Base-by-base conservation (phyloP, 768 basidiomycete genomes). In the Rhizopogon vesiculosus region DNA sequence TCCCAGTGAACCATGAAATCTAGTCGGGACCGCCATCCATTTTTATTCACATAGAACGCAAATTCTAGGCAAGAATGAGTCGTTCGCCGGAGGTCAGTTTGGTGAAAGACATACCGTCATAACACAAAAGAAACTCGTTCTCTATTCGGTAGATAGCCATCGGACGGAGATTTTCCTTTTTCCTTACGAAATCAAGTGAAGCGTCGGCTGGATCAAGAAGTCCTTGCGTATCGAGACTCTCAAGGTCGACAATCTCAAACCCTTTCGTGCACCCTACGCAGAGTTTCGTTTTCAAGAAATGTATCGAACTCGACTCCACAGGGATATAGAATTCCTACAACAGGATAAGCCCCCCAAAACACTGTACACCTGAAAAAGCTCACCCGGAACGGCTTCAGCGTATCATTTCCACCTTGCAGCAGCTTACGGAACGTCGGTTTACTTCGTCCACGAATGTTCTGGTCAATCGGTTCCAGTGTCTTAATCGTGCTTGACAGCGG, bases 1-100 rank as follows among this genome's bases (percentile, higher is more conserved):
- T 98, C 96, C 97, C 97, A 99, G 60, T 91, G 81, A 13, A 98
- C 91, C 81, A 95, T 91, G 77, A 98, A 98, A 55, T 92, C 86
- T 59, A 84, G 88, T 51, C 91, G 78, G 48, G 95, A 92, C 58
- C 93, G 78, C 76, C 93, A 89, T 2, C 97, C 97, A 59, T 87
- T 95, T 76, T 91, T 93, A 72, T 98, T 96, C 61, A 99, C 94
- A 70, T 98, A 98, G 69, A 99, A 98, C 0, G 97, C 97, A 68
- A 98, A 99, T 73, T 98, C 97, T 97, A 62, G 38, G 40, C 53
- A 39, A 50, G n/a, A 56, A n/a, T 56, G 53, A 59, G 52, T 51
- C 31, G 61, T 49, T 25, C 39, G 18, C 48, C 1, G 29, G 52
- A 39, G 35, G 18, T 43, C 44, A 25, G 25, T 25, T 25, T 53